Percentiles rank a stretch among this genome's conserved stretches.
phyloP scores from a whole-genome alignment of 345 rosid genomes.

The Crucihimalaya himalaica region DNA sequence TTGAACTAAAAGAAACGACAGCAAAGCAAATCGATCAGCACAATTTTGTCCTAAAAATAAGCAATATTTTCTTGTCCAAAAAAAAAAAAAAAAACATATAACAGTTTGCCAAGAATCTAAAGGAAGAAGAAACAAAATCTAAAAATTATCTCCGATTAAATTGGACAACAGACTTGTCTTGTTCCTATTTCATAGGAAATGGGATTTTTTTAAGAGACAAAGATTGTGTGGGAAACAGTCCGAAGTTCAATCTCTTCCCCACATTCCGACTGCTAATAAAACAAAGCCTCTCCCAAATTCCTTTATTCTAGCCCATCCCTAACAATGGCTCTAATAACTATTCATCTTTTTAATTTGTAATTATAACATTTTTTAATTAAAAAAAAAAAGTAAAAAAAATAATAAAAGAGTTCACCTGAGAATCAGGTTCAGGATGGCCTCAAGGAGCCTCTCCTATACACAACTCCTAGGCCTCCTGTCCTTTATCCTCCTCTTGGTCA shows the following conservation, averaged over 20 bases:
- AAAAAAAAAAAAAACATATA: not conserved
- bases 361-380: not conserved
- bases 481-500: conserved; percentile 49
- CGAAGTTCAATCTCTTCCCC: conserved; percentile 43
- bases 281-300: conserved; percentile 27
- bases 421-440: conserved; percentile 64
- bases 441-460: conserved; percentile 45
- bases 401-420: conserved; percentile 37
- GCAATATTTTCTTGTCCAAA: no score
- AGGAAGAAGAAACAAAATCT: conserved; percentile 30
- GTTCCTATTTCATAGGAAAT: conserved; percentile 29
- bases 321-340: conserved; percentile 41
- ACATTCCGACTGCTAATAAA: conserved; percentile 38
- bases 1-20: conserved; percentile 12
- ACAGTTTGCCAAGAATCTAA: conserved; percentile 22
- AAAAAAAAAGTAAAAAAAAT: not conserved
- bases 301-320: conserved; percentile 36
- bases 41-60: conserved; percentile 18
- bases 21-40: conserved; percentile 15
- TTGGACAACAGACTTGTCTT: conserved; percentile 34
- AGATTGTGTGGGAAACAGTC: conserved; percentile 32
- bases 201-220: conserved; percentile 22
- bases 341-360: conserved; percentile 33
- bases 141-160: conserved; percentile 19
- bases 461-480: conserved; percentile 68